phyloP scores from a whole-genome alignment of 306 rosid genomes.

The Carpinus viminea region DNA sequence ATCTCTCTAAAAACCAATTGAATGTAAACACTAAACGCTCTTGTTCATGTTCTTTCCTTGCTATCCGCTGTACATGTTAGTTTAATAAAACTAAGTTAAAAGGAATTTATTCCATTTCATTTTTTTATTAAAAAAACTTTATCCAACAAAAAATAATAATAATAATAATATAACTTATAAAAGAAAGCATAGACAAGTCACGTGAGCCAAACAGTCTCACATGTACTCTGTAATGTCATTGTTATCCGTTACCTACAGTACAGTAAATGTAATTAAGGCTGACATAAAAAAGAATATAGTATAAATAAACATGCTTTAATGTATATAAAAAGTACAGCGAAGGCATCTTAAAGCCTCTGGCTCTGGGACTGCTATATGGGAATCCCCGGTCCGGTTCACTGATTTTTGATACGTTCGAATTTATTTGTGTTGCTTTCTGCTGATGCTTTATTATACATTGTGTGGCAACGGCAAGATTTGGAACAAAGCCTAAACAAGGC shows the following conservation, averaged over 20 bases:
- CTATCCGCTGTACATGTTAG: too few species aligned
- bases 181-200: conserved; percentile 15
- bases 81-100: too few species aligned
- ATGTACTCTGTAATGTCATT: neutral
- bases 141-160: neutral
- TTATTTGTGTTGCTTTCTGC: neutral
- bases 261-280: neutral
- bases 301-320: neutral
- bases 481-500: neutral
- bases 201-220: conserved; percentile 22
- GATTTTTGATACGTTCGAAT: neutral
- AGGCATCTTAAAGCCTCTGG: conserved; percentile 13
- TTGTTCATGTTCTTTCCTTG: too few species aligned
- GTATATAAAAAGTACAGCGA: neutral
- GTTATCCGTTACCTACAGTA: neutral
- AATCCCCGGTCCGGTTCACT: neutral
- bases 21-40: too few species aligned
- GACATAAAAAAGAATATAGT: conserved; percentile 16
- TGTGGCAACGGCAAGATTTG: conserved; percentile 15
- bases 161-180: neutral
- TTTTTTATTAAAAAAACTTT: too few species aligned
- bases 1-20: too few species aligned
- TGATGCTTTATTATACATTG: neutral
- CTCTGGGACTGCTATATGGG: neutral
- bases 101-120: too few species aligned